phyloP scores from a whole-genome alignment of 306 rosid genomes.

The Quillaja saponaria region DNA sequence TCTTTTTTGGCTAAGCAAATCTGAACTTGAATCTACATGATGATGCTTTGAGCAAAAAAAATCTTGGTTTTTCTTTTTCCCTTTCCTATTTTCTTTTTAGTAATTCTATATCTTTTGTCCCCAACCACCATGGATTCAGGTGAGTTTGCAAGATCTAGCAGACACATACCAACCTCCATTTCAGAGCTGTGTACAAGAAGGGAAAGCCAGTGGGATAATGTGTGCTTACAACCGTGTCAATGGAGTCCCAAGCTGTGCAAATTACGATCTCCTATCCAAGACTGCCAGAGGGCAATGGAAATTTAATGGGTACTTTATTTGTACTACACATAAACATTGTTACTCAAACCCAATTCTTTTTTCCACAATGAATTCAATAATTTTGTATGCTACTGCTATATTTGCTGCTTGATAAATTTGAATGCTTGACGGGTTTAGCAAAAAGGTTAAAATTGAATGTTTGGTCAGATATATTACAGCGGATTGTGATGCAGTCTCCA shows the following conservation, averaged over 20 bases:
- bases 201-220: conserved; percentile 85
- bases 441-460: too few species aligned
- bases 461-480: conserved; percentile 69
- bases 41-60: too few species aligned
- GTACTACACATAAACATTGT: too few species aligned
- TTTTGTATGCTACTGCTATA: too few species aligned
- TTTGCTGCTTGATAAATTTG: too few species aligned
- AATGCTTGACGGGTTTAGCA: too few species aligned
- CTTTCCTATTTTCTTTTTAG: not conserved
- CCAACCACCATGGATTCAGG: conserved; percentile 49
- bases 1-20: too few species aligned
- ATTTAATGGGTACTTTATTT: conserved; percentile 60
- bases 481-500: conserved; percentile 81
- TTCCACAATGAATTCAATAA: not conserved
- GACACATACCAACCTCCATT: conserved; percentile 95
- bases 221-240: conserved; percentile 87
- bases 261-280: conserved; percentile 58
- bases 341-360: too few species aligned
- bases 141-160: conserved; percentile 71
- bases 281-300: conserved; percentile 67
- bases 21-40: too few species aligned
- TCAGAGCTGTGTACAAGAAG: conserved; percentile 66
- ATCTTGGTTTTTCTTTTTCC: not conserved
- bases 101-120: too few species aligned
- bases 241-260: conserved; percentile 89